A percentile compares a stretch with the other conserved stretches of the same genome.
Evolutionary conservation across 208 protist genomes (phyloP).

Genomic region (Angomonas desouzai): DNA sequence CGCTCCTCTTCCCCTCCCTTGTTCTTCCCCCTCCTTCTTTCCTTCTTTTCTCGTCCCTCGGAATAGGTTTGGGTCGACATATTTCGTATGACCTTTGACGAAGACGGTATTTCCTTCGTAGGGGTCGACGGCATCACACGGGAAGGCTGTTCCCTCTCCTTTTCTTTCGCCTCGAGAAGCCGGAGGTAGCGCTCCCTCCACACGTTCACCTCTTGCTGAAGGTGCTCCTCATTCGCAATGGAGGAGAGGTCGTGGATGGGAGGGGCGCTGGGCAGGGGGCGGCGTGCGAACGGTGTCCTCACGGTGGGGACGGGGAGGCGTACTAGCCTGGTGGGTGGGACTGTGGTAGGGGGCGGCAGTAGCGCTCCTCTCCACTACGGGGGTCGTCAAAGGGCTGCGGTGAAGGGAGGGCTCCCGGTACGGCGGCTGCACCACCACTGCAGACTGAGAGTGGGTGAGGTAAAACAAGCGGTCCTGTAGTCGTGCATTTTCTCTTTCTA

Average conservation of each 20-base stretch:
- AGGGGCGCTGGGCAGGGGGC: not conserved
- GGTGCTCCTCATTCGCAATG: conserved; percentile 10
- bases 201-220: conserved; percentile 38
- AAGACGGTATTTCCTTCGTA: not conserved
- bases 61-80: not conserved
- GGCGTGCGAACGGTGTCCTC: not conserved
- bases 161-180: conserved; percentile 25
- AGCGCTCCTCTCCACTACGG: no score
- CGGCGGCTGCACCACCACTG: not conserved
- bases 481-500: conserved; percentile 17
- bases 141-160: not conserved
- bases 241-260: not conserved
- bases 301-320: no score
- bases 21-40: not conserved
- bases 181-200: conserved; percentile 41
- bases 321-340: no score
- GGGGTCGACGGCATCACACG: not conserved
- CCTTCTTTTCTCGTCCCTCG: not conserved
- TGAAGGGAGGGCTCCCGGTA: not conserved
- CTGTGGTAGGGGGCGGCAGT: no score
- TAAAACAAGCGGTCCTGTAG: conserved; percentile 15
- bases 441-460: not conserved
- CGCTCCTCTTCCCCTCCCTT: not conserved
- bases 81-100: not conserved
- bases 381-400: not conserved